A percentile compares a stretch with the other conserved stretches of the same genome.
Conservation (phyloP, 2,329 filamentous ascomycete genomes). For the Fusarium temperatum region DNA sequence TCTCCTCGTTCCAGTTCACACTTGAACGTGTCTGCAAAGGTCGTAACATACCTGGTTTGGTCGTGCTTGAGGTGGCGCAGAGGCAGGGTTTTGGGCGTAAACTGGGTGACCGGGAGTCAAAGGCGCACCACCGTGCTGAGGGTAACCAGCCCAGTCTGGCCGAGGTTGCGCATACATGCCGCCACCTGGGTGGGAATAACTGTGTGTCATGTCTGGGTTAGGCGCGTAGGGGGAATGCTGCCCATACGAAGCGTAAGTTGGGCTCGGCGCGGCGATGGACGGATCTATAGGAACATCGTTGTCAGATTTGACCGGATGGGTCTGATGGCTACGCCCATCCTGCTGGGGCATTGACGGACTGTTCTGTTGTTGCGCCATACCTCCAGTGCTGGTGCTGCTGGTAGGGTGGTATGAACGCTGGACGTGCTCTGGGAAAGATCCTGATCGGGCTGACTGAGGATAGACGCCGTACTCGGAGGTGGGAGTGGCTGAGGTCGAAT, state of each 20-base stretch:
- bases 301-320: conserved; percentile 89
- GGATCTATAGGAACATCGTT: conserved; percentile 98
- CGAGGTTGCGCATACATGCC: conserved; percentile 75
- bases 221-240: conserved; percentile 89
- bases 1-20: conserved; percentile 6
- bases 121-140: conserved; percentile 60
- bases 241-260: conserved; percentile 79
- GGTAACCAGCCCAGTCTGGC: conserved; percentile 79
- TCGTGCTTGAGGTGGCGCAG: conserved; percentile 60
- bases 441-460: conserved; percentile 78
- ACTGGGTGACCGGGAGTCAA: conserved; percentile 61
- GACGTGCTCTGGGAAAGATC: conserved; percentile 87
- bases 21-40: conserved; percentile 5
- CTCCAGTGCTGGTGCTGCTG: conserved; percentile 77
- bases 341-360: conserved; percentile 94
- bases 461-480: conserved; percentile 89
- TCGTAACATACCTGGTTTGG: conserved; percentile 67
- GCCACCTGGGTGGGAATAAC: conserved; percentile 70
- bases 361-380: conserved; percentile 97
- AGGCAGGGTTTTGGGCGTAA: conserved; percentile 64
- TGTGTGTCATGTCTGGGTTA: conserved; percentile 86
- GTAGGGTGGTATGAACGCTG: conserved; percentile 85
- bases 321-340: conserved; percentile 82
- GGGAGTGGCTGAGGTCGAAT: conserved; percentile 82
- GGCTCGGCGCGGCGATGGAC: conserved; percentile 92